These are phyloP conservation scores for Perkinsus olseni DNA, from an alignment of 169 alveolate species.

Conservation along the genomic window DNA sequence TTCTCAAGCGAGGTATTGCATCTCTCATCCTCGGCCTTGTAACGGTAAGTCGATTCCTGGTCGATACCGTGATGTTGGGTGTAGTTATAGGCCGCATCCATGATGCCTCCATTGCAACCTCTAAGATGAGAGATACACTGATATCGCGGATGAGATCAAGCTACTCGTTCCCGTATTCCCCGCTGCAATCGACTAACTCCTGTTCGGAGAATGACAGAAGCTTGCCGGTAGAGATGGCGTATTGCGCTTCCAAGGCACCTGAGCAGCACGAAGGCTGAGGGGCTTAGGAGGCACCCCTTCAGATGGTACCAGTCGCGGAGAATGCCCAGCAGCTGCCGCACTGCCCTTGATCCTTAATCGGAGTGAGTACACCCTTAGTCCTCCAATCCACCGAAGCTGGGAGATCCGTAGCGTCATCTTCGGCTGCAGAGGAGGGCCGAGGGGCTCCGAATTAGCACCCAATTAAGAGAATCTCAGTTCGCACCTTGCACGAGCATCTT, in stretches of 20 bases:
- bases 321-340: slow-evolving; percentile 82
- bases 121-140: neutral
- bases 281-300: slow-evolving; percentile 35
- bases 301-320: slow-evolving; percentile 58
- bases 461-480: no score
- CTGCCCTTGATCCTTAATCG: slow-evolving; percentile 31
- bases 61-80: neutral
- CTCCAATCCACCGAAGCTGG: slow-evolving; percentile 28
- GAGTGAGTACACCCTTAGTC: slow-evolving; percentile 23
- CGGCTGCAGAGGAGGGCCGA: no score
- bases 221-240: neutral
- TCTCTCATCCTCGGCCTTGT: neutral
- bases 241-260: neutral
- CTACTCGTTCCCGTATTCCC: no score
- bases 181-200: slow-evolving; percentile 55
- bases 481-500: neutral
- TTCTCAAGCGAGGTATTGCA: neutral
- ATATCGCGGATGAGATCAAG: no score
- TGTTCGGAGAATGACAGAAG: slow-evolving; percentile 49
- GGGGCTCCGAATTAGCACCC: no score
- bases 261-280: slow-evolving; percentile 27
- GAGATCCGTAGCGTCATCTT: no score
- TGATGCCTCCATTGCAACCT: slow-evolving; percentile 69
- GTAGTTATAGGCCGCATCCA: slow-evolving; percentile 44
- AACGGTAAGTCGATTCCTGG: slow-evolving; percentile 6